Percentiles rank a stretch among this genome's conserved stretches.
These are phyloP conservation scores for Globisporangium canariense DNA, from an alignment of 352 stramenopile species.

Conservation along the genomic window DNA sequence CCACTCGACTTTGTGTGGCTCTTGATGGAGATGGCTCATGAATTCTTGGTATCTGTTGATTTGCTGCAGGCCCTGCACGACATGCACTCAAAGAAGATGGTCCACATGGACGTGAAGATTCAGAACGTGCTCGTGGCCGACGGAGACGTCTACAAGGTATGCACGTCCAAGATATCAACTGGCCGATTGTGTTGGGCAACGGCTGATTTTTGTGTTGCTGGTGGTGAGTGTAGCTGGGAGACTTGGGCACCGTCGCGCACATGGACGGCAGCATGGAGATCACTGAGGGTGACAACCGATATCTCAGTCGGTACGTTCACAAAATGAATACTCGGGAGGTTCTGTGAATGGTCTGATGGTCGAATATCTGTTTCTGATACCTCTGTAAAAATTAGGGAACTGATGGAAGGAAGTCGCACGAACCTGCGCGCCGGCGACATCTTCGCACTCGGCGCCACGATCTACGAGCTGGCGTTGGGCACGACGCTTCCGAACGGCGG, in stretches of 20 bases:
- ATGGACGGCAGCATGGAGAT: slow-evolving; percentile 83
- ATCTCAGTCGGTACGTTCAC: slow-evolving; percentile 62
- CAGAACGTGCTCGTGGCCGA: slow-evolving; percentile 72
- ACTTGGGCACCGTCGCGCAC: slow-evolving; percentile 77
- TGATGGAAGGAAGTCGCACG: slow-evolving; percentile 76
- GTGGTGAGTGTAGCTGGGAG: slow-evolving; percentile 41
- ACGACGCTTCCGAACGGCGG: slow-evolving; percentile 59
- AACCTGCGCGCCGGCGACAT: slow-evolving; percentile 77
- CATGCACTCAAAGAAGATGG: slow-evolving; percentile 82
- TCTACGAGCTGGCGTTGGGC: slow-evolving; percentile 80
- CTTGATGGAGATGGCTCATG: background rate
- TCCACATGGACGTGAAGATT: slow-evolving; percentile 88
- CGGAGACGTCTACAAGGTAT: slow-evolving; percentile 74
- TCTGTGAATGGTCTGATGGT: background rate
- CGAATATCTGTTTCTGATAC: background rate
- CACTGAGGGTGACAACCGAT: slow-evolving; percentile 84
- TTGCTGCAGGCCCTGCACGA: slow-evolving; percentile 54
- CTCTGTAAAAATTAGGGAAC: slow-evolving; percentile 30
- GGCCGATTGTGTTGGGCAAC: slow-evolving; percentile 1
- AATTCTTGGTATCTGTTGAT: background rate
- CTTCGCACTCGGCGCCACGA: slow-evolving; percentile 81
- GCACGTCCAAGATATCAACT: background rate
- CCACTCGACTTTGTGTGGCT: background rate
- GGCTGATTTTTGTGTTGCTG: background rate
- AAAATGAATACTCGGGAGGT: background rate